Evolutionary conservation across 2,329 filamentous ascomycete genomes (phyloP), one percentile per base, ranked within the genome.

Genomic region (Penicillium sp.): DNA sequence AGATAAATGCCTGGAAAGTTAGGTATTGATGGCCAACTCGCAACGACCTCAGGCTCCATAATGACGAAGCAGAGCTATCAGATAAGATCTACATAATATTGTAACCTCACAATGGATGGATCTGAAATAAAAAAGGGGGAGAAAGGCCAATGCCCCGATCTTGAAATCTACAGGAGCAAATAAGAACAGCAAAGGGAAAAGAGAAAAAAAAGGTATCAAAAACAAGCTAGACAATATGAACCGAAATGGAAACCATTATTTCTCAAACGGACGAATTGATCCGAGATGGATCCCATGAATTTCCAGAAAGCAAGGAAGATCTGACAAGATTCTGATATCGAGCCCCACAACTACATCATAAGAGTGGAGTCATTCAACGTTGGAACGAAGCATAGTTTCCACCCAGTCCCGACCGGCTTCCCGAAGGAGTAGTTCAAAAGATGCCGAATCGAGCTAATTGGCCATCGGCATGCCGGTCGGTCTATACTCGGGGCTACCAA

Each of bases 351-450:
- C 11, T 9, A 44, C 16, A 7, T 29, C 42, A 31, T 16, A 10
- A 31, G n/a, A 31, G 42, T 44, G 42, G 42, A 29, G 24, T 14
- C 2, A 11, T 28, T 29, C 14, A 44, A 31, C 42, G 42, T 31
- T 29, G 9, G 24, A 31, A 31, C 8, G 42, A 31, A 43, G 42
- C 16, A n/a, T 14, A 14, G 26, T 44, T 44, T 14, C 42, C 42
- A 44, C 42, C 26, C 26, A 19, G 31, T 31, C 26, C 42, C 42
- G 42, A 44, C 42, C 42, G 42, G 42, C 42, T 44, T 44, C 42
- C 42, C 42, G 42, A 44, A 44, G 16, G 16, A 44, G 42, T 44
- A 44, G 24, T 31, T 44, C 42, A 44, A 14, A 31, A 31, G 24
- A 31, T 29, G 26, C 42, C 42, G 26, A 26, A 9, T n/a, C 6